Evolutionary conservation across 495 filamentous ascomycete species (phyloP).

Genomic region (Penicillium roqueforti): DNA sequence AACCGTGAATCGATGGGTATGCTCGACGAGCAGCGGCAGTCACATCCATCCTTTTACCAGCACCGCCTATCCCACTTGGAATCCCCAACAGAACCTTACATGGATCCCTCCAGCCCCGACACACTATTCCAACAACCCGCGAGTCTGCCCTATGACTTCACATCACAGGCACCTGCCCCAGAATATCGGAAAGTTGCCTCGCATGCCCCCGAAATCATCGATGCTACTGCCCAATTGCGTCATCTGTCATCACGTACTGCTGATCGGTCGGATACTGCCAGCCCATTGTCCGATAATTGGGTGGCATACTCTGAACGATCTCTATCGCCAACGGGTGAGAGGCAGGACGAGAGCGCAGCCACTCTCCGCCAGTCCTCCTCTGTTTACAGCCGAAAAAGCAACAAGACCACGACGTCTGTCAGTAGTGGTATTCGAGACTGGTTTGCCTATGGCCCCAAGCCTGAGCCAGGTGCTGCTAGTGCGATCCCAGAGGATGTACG

Average conservation of each 20-base stretch:
- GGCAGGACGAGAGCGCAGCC: constrained; percentile 26
- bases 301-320: constrained; percentile 57
- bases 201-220: constrained; percentile 18
- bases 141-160: constrained; percentile 27
- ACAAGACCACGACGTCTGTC: constrained; percentile 32
- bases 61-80: constrained; percentile 32
- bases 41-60: constrained; percentile 18
- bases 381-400: constrained; percentile 41
- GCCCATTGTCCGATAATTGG: constrained; percentile 53
- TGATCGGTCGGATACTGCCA: constrained; percentile 32
- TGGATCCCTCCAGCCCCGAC: constrained; percentile 39
- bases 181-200: constrained; percentile 24
- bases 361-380: constrained; percentile 41
- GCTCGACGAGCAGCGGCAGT: constrained; percentile 20
- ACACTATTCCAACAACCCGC: constrained; percentile 27
- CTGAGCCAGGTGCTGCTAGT: constrained; percentile 29
- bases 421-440: constrained; percentile 37
- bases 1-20: constrained; percentile 29
- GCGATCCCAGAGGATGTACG: constrained; percentile 35
- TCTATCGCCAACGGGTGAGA: constrained; percentile 38
- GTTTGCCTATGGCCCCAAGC: constrained; percentile 33
- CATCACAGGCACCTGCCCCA: constrained; percentile 20
- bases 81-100: constrained; percentile 27
- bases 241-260: constrained; percentile 25
- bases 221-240: constrained; percentile 17